A percentile compares a stretch with the other conserved stretches of the same genome.
These are phyloP conservation scores for Pythium graminicola DNA, from an alignment of 352 stramenopile genomes.

Conservation along the genomic window DNA sequence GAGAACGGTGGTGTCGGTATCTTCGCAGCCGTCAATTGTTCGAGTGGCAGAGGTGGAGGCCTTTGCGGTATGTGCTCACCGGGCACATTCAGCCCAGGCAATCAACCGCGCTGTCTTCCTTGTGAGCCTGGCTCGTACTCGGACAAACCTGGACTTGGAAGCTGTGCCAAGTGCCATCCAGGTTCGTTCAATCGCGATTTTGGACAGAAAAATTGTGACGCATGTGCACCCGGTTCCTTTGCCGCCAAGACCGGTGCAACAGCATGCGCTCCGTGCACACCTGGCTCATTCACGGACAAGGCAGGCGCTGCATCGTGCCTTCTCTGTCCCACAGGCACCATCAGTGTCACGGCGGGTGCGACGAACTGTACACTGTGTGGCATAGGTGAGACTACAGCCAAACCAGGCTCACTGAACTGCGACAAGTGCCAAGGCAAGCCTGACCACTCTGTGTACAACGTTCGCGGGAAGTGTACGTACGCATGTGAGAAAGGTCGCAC, in stretches of 20 bases:
- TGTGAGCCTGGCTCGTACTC: slow-evolving; percentile 67
- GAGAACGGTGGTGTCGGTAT: slow-evolving; percentile 52
- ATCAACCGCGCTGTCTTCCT: slow-evolving; percentile 52
- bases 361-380: slow-evolving; percentile 66
- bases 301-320: slow-evolving; percentile 42
- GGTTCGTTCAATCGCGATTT: slow-evolving; percentile 70
- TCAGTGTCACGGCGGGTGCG: slow-evolving; percentile 40
- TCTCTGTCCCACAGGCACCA: slow-evolving; percentile 53
- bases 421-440: slow-evolving; percentile 51
- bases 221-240: slow-evolving; percentile 58
- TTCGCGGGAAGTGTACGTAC: slow-evolving; percentile 74
- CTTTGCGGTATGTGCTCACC: slow-evolving; percentile 58
- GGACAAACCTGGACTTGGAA: slow-evolving; percentile 33
- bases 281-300: slow-evolving; percentile 42
- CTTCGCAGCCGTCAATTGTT: slow-evolving; percentile 47
- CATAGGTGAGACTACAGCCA: slow-evolving; percentile 61
- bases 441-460: slow-evolving; percentile 65
- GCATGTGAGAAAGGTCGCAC: slow-evolving; percentile 73
- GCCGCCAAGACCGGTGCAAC: slow-evolving; percentile 36
- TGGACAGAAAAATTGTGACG: slow-evolving; percentile 50
- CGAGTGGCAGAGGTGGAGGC: slow-evolving; percentile 52
- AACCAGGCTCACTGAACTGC: slow-evolving; percentile 45
- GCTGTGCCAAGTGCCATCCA: slow-evolving; percentile 41
- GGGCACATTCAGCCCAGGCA: slow-evolving; percentile 56
- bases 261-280: slow-evolving; percentile 48